A percentile compares a stretch with the other conserved stretches of the same genome.
Evolutionary conservation across 2,329 filamentous ascomycete genomes (phyloP).

Genomic region (Fusarium anthophilum): DNA sequence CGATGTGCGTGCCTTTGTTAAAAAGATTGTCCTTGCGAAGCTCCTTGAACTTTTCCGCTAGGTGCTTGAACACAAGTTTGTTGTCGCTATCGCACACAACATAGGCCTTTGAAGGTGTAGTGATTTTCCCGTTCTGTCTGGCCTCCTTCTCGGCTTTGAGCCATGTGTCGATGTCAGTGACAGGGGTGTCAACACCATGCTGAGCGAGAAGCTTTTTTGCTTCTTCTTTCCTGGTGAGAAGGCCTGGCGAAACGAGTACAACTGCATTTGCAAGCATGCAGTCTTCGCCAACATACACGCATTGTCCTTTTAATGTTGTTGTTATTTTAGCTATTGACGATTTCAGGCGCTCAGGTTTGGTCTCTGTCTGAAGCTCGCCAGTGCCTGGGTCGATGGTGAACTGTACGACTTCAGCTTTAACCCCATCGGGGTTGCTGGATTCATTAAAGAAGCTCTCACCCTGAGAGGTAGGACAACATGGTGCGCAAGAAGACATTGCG

Average conservation of each 20-base stretch:
- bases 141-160: constrained; percentile 22
- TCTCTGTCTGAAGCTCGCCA: not conserved
- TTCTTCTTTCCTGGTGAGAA: constrained; percentile 46
- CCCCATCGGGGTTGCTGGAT: not conserved
- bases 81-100: constrained; percentile 55
- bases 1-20: constrained; percentile 42
- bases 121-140: not conserved
- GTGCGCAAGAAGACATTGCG: not conserved
- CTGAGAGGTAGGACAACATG: not conserved
- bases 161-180: constrained; percentile 51
- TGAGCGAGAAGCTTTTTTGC: constrained; percentile 50
- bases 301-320: constrained; percentile 29
- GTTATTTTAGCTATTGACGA: not conserved
- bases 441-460: not conserved
- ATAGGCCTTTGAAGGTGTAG: constrained; percentile 37
- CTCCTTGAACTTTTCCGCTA: constrained; percentile 48
- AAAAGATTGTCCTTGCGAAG: constrained; percentile 40
- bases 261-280: constrained; percentile 52
- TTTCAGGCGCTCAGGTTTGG: not conserved
- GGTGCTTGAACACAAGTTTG: constrained; percentile 44
- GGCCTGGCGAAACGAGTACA: constrained; percentile 55
- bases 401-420: constrained; percentile 20
- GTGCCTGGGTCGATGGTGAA: not conserved
- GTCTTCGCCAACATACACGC: constrained; percentile 44
- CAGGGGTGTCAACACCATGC: constrained; percentile 53